phyloP scores from a whole-genome alignment of 108 stramenopile species.

The Mayamaea pseudoterrestris region DNA sequence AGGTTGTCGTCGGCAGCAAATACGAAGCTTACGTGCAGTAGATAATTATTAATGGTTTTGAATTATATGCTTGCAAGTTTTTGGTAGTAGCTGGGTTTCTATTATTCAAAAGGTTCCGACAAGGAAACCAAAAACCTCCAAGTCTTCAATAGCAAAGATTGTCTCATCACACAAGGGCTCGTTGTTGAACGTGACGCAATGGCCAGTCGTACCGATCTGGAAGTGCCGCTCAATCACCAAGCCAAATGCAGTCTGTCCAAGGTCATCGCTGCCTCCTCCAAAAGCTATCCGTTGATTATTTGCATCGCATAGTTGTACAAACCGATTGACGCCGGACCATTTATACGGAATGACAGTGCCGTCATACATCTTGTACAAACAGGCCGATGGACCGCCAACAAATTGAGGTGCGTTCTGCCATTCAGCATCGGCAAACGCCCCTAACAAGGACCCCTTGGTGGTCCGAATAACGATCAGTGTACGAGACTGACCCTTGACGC shows the following conservation, averaged over 20 bases:
- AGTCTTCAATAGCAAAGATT: conserved; percentile 55
- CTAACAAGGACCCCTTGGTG: conserved; percentile 47
- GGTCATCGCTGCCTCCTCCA: conserved; percentile 73
- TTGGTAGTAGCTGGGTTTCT: too few relatives aligned
- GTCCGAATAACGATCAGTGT: conserved; percentile 66
- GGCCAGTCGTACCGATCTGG: conserved; percentile 63
- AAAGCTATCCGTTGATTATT: conserved; percentile 52
- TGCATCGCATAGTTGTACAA: conserved; percentile 67
- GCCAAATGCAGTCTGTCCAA: conserved; percentile 80
- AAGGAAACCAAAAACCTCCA: conserved; percentile 55
- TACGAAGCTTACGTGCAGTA: too few relatives aligned
- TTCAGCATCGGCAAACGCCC: conserved; percentile 62
- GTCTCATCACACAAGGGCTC: conserved; percentile 45
- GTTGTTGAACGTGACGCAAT: conserved; percentile 80
- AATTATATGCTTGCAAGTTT: too few relatives aligned
- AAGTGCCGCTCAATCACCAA: conserved; percentile 78
- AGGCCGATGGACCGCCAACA: conserved; percentile 59
- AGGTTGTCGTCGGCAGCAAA: too few relatives aligned
- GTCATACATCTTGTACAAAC: too few relatives aligned
- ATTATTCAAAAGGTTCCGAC: conserved; percentile 16
- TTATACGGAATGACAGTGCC: too few relatives aligned
- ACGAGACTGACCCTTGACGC: conserved; percentile 28
- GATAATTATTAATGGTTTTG: too few relatives aligned
- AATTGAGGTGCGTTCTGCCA: conserved; percentile 40
- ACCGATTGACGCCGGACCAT: conserved; percentile 76